These are phyloP conservation scores for Catharanthus roseus DNA, from an alignment of 257 asterid species.

Conservation along the genomic window DNA sequence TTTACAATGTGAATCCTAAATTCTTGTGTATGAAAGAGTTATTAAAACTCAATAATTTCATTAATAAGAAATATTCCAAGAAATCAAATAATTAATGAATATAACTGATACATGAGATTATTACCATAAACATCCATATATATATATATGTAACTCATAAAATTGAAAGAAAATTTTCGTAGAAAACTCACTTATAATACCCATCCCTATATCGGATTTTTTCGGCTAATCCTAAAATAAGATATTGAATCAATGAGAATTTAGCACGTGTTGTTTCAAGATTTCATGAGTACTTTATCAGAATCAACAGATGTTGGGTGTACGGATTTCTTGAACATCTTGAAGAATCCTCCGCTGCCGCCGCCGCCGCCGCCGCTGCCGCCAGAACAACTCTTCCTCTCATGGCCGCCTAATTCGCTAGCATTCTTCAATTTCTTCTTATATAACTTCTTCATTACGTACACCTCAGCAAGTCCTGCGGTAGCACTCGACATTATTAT, in stretches of 20 bases:
- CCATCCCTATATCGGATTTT: too few relatives aligned
- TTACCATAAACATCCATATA: too few relatives aligned
- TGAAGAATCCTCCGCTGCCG: too few relatives aligned
- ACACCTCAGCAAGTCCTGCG: neutral
- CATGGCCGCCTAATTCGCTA: neutral
- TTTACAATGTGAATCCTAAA: neutral
- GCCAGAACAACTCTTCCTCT: neutral
- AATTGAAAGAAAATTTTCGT: too few relatives aligned
- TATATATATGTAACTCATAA: too few relatives aligned
- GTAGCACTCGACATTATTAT: neutral
- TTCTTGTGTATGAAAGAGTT: neutral
- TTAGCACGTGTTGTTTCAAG: neutral
- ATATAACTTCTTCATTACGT: conserved; percentile 1
- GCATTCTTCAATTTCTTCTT: neutral
- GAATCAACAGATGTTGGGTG: neutral
- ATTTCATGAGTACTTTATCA: neutral
- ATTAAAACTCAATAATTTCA: neutral
- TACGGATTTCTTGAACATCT: neutral
- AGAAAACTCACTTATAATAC: too few relatives aligned
- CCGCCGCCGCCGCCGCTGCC: too few relatives aligned
- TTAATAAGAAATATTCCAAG: too few relatives aligned
- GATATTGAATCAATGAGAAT: too few relatives aligned
- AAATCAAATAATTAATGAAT: too few relatives aligned
- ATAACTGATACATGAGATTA: too few relatives aligned
- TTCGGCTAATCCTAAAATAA: too few relatives aligned